Conservation (phyloP, 2,329 filamentous ascomycete species). For the Cercospora berteroae region DNA sequence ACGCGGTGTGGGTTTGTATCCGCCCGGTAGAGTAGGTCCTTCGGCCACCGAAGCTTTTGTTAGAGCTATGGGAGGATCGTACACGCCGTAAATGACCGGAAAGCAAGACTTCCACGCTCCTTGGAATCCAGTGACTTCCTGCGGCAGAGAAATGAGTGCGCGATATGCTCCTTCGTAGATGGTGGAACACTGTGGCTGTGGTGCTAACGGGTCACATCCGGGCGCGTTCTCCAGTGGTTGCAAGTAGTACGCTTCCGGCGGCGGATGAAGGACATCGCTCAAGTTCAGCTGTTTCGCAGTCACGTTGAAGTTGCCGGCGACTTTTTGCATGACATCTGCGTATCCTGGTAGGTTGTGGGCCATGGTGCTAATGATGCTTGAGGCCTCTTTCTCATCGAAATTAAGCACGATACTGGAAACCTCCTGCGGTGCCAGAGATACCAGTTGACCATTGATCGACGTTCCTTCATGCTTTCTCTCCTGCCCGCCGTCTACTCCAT, state of each 20-base stretch:
- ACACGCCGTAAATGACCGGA: conserved; percentile 21
- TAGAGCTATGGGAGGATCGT: conserved; percentile 22
- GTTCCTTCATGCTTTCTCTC: conserved; percentile 4
- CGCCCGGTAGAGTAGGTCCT: conserved; percentile 7
- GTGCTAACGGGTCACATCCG: conserved; percentile 5
- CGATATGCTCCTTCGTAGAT: conserved; percentile 24
- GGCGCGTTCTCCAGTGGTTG: conserved; percentile 14
- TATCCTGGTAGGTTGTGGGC: conserved; percentile 15
- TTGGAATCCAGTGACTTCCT: conserved; percentile 18
- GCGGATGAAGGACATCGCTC: conserved; percentile 16
- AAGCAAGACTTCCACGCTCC: conserved; percentile 17
- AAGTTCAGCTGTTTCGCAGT: conserved; percentile 10
- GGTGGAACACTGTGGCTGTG: conserved; percentile 21
- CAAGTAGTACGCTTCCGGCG: conserved; percentile 20
- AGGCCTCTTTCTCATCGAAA: conserved; percentile 8
- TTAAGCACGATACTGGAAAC: conserved; percentile 21
- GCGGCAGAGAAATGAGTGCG: conserved; percentile 18
- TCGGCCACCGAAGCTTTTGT: conserved; percentile 6
- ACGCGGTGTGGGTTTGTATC: not conserved
- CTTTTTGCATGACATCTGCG: conserved; percentile 9
- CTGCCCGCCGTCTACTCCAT: conserved; percentile 15
- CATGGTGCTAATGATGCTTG: conserved; percentile 14
- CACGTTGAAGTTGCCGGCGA: conserved; percentile 10
- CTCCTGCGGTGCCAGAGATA: conserved; percentile 18
- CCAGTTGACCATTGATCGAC: conserved; percentile 12